A percentile compares a stretch with the other conserved stretches of the same genome.
Conservation (phyloP, 768 basidiomycete species). For the Scleroderma citrinum region DNA sequence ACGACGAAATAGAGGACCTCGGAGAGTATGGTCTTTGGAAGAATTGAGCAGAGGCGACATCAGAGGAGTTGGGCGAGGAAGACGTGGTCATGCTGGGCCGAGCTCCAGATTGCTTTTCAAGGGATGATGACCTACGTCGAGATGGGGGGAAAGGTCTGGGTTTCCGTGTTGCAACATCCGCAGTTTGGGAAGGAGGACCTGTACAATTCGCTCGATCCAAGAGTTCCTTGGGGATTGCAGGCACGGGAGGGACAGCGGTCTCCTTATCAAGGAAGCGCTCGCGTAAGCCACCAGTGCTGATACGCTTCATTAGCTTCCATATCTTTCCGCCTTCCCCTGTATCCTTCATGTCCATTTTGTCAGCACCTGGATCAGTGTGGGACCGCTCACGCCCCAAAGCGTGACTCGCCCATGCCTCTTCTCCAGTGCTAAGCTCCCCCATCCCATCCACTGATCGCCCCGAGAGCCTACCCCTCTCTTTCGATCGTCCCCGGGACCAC, state of each 20-base stretch:
- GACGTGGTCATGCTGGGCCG: constrained; percentile 48
- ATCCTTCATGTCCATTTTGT: constrained; percentile 3
- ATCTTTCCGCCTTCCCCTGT: constrained; percentile 40
- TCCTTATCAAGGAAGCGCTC: constrained; percentile 35
- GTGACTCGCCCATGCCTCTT: constrained; percentile 10
- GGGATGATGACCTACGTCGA: constrained; percentile 1
- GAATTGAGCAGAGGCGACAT: constrained; percentile 47
- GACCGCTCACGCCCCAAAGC: constrained; percentile 7
- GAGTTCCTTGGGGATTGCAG: constrained; percentile 48
- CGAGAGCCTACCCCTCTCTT: constrained; percentile 2
- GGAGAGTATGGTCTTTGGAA: constrained; percentile 44
- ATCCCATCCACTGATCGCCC: constrained; percentile 17
- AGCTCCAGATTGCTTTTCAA: constrained; percentile 11
- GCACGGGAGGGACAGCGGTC: constrained; percentile 48
- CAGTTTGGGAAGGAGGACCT: constrained; percentile 1
- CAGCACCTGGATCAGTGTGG: constrained; percentile 5
- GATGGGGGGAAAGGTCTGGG: constrained; percentile 6
- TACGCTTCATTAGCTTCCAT: constrained; percentile 67
- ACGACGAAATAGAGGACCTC: constrained; percentile 55
- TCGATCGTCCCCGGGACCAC: constrained; percentile 7
- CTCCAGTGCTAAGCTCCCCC: constrained; percentile 6
- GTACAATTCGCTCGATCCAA: constrained; percentile 8
- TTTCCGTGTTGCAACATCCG: not conserved
- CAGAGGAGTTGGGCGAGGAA: constrained; percentile 57
- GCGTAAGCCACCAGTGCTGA: constrained; percentile 58